Base-by-base conservation (phyloP, 2,329 filamentous ascomycete species). In the Aspergillus fijiensis region DNA sequence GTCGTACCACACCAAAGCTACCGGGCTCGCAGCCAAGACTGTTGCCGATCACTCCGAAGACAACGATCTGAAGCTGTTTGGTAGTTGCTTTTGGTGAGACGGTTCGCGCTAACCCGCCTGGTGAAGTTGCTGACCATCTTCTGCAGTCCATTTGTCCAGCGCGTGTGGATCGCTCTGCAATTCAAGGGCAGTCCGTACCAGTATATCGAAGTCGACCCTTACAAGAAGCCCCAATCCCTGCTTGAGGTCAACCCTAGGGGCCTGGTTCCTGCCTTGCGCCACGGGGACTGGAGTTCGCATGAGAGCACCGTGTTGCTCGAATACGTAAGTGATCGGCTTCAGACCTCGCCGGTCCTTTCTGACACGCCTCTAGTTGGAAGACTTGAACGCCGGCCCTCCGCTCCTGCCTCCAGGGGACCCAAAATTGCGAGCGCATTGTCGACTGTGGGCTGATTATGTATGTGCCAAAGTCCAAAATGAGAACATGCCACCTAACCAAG, bases 131-230 rank as follows among this genome's bases (percentile, higher is more conserved):
- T 66, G 57, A 56, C 35, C 57, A 33, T 61, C 55, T 57, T 55
- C 67, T 52, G 60, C 48, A 90, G 89, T 70, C 91, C 91, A 27
- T 95, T 94, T 72, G 91, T 92, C 1, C 91, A 96, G 72, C 86
- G 91, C 19, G 89, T 95, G 27, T 96, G 92, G 92, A 95, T 96
- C 64, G 89, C 91, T 1, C 82, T 96, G 39, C 91, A 96, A 74
- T 81, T 87, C 68, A 95, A 95, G 73, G 84, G 85, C 19, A 82
- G 95, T 9, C 79, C 85, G 42, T 96, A 96, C 71, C 90, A 96
- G 72, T 96, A 96, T 75, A 88, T 92, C 67, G 92, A 96, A 75
- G 87, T 91, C 50, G 89, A 96, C 69, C 89, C 91, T 7, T 92
- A 91, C 71, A 85, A 87, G 66, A 89, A 90, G 63, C 89, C 88